Base-by-base conservation (phyloP, 768 basidiomycete species). In the Lactarius sp. region DNA sequence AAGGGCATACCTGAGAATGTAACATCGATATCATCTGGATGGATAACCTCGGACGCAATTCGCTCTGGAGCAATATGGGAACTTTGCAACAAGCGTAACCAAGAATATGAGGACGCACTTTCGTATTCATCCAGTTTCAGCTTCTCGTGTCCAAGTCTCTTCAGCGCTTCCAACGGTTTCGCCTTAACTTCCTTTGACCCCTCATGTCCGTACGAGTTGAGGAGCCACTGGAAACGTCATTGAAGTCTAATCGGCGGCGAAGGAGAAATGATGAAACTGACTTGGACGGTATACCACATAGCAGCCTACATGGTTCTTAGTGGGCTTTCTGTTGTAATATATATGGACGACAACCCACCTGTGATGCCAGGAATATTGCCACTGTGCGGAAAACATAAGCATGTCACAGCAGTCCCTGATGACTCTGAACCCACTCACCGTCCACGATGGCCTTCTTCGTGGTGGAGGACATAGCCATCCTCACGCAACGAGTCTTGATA, bases 81-180 rank as follows among this genome's bases (percentile, higher is more conserved):
- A 56, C 33, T 41, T 52, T 66, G 36, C 27, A 12, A 44, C 8
- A 44, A 60, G 56, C 16, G 18, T 22, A 33, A 14, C 10, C 13
- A 6, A 49, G 12, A 31, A 33, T n/a, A 61, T 41, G 39, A 55
- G 0, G 34, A 74, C 87, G 66, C 73, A 92, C 92, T 77, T 78
- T 99, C 96, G 71, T 98, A 92, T 74, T 98, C 95, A 69, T 91
- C 85, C 59, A 99, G 79, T 68, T 90, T 83, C 5, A 97, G 77
- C 54, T 84, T 80, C 46, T 76, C 81, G 73, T 91, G 87, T 4
- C 89, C 89, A 18, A 91, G 73, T 57, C 82, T 84, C 69, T 87
- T 84, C 64, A 92, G 69, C 12, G 86, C 84, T 68, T 90, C 85
- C 61, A 85, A 67, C 39, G 88, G 86, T 71, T 89, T 91, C 57